Base-by-base conservation (phyloP, 768 basidiomycete genomes). In the Lenzites betulinus region DNA sequence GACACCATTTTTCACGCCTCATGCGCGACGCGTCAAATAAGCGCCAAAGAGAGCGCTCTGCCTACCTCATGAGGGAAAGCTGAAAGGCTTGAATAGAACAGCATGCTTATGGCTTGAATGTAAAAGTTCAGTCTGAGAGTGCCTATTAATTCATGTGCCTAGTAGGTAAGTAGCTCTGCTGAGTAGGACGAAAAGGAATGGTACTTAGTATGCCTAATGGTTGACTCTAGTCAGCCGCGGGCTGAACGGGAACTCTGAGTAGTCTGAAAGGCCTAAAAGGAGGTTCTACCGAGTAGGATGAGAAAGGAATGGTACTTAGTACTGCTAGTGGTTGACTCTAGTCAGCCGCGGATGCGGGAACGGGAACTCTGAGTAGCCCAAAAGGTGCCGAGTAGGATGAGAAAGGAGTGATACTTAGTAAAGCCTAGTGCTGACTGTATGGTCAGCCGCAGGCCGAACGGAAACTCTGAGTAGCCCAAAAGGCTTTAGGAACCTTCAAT, bases 1-100 rank as follows among this genome's bases (percentile, higher is more conserved):
- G 71, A 73, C 68, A 67, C 63, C 62, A 47, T 50, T 59, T 67
- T 66, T 71, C 70, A 73, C 67, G 60, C 66, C 64, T 72, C 58
- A 58, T 62, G 62, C 59, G 65, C 57, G 38, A 55, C 59, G 20
- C 43, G 68, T 64, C 68, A 64, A 65, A 66, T 66, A 64, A n/a
- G 59, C 60, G 65, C 74, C 54, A 69, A 65, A 68, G 64, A 69
- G 46, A 53, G 46, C 49, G 41, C 57, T 50, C 66, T 72, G 69
- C 71, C 74, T 71, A 69, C 62, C 65, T 67, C 68, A 71, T 68
- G 71, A 67, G 67, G 67, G 68, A 67, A 59, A 65, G 63, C 62
- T 66, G 66, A 69, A 64, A 67, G 62, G 64, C 52, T 50, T 56
- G 58, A 54, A 54, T n/a, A 47, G 51, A 62, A 54, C 46, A 49